These are phyloP conservation scores for Leptomonas seymouri DNA, from an alignment of 208 protist species.

Conservation along the genomic window DNA sequence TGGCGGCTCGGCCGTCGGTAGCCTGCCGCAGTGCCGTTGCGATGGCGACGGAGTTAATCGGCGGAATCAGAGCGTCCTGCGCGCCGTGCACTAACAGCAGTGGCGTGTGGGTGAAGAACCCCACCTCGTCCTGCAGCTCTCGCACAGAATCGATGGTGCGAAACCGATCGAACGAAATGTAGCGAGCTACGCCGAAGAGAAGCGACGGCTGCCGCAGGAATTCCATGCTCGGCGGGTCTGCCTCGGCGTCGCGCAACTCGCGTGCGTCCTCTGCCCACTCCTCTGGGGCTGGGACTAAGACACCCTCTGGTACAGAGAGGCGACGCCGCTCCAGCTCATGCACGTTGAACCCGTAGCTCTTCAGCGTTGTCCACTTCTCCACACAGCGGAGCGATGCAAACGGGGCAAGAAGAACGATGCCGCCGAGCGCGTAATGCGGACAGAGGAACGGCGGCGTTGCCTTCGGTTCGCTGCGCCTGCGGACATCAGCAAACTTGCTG, in stretches of 20 bases:
- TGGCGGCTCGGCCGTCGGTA: slow-evolving; percentile 20
- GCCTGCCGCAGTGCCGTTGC: slow-evolving; percentile 38
- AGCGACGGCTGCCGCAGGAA: slow-evolving; percentile 18
- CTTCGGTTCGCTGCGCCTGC: background rate
- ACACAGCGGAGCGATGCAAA: slow-evolving; percentile 44
- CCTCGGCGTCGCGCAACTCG: slow-evolving; percentile 17
- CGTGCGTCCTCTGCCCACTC: slow-evolving; percentile 34
- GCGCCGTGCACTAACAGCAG: slow-evolving; percentile 50
- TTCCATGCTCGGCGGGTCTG: slow-evolving; percentile 12
- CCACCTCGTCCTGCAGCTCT: slow-evolving; percentile 38
- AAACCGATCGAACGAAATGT: slow-evolving; percentile 47
- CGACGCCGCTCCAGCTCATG: slow-evolving; percentile 37
- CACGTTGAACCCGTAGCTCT: slow-evolving; percentile 25
- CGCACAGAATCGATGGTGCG: slow-evolving; percentile 36
- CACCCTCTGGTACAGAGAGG: slow-evolving; percentile 17
- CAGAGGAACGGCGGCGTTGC: slow-evolving; percentile 18
- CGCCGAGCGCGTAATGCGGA: slow-evolving; percentile 42
- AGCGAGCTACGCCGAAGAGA: slow-evolving; percentile 37
- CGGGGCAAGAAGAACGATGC: slow-evolving; percentile 44
- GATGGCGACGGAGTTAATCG: slow-evolving; percentile 44
- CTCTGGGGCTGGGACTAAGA: slow-evolving; percentile 32
- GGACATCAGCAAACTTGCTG: background rate
- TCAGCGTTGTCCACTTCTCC: slow-evolving; percentile 34
- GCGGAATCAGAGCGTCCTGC: slow-evolving; percentile 35
- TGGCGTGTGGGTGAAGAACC: slow-evolving; percentile 42